Conservation (phyloP, 2,329 filamentous ascomycete species). For the Apiospora rasikravindrae region DNA sequence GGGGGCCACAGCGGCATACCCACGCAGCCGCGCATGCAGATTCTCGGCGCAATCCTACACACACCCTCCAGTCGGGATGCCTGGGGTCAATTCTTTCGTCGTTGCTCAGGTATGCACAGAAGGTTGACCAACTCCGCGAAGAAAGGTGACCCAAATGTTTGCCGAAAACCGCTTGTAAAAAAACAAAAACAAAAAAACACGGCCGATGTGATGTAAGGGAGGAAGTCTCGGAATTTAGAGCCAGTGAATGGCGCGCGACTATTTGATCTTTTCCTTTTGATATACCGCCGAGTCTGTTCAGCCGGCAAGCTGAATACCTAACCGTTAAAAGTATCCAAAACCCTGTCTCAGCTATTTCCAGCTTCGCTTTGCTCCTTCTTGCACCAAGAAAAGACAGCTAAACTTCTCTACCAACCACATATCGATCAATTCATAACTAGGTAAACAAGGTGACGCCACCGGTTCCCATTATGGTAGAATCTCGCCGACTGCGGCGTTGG, state of each 20-base stretch:
- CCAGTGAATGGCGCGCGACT: neutral
- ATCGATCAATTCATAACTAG: neutral
- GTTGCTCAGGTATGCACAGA: too few species aligned
- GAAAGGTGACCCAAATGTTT: too few species aligned
- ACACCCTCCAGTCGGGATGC: too few species aligned
- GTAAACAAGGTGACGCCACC: neutral
- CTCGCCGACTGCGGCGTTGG: neutral
- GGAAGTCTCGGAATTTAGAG: neutral
- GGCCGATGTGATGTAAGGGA: neutral
- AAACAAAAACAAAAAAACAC: too few species aligned
- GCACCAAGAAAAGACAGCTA: neutral
- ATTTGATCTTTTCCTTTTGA: neutral
- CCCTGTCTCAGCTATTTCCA: neutral
- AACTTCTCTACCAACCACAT: neutral
- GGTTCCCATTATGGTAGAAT: neutral
- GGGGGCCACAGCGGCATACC: neutral
- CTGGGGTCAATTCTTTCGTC: too few species aligned
- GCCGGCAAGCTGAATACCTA: neutral
- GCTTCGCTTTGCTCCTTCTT: neutral
- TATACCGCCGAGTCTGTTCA: neutral
- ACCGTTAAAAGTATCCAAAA: too few species aligned
- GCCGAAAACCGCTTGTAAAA: too few species aligned
- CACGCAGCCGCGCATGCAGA: neutral
- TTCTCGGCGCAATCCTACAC: neutral
- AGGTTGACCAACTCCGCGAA: too few species aligned